phyloP scores from a whole-genome alignment of 805 yeast species.

The Ogataea populi-albae region DNA sequence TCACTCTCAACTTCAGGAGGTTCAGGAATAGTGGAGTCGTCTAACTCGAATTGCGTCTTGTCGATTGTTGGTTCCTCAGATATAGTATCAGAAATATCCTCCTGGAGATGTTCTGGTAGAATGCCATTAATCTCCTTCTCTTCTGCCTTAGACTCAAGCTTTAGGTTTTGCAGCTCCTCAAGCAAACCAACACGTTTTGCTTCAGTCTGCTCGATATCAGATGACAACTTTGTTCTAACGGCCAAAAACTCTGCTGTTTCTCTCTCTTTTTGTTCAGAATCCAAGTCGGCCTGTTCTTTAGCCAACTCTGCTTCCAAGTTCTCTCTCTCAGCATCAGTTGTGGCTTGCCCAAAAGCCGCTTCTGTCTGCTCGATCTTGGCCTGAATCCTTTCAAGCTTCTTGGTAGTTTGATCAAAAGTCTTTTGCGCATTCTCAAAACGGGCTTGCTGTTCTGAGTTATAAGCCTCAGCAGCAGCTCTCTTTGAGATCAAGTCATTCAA shows the following conservation, averaged over 20 bases:
- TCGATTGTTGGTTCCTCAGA: slow-evolving; percentile 30
- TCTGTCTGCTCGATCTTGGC: slow-evolving; percentile 39
- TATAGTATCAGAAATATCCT: slow-evolving; percentile 27
- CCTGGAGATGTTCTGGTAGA: slow-evolving; percentile 52
- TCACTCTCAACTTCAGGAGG: slow-evolving; percentile 28
- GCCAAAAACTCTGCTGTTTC: slow-evolving; percentile 29
- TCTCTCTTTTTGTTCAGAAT: slow-evolving; percentile 28
- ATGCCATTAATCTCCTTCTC: slow-evolving; percentile 46
- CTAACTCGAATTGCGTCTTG: slow-evolving; percentile 27
- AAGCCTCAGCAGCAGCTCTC: slow-evolving; percentile 46
- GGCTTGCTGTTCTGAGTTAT: slow-evolving; percentile 40
- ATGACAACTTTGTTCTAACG: slow-evolving; percentile 37
- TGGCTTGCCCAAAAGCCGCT: slow-evolving; percentile 36
- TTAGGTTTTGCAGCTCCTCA: slow-evolving; percentile 35
- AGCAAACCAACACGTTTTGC: slow-evolving; percentile 37
- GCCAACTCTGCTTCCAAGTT: slow-evolving; percentile 26
- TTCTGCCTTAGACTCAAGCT: slow-evolving; percentile 38
- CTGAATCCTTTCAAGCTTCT: slow-evolving; percentile 43
- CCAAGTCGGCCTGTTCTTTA: slow-evolving; percentile 28
- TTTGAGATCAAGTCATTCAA: slow-evolving; percentile 49
- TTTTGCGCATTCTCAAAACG: slow-evolving; percentile 42
- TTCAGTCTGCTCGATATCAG: slow-evolving; percentile 41
- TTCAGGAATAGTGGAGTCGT: slow-evolving; percentile 23
- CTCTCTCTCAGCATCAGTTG: slow-evolving; percentile 29
- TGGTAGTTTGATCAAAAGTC: slow-evolving; percentile 42